Percentiles rank a stretch among this genome's conserved stretches.
Evolutionary conservation across 345 rosid genomes (phyloP).

Genomic region (Rhodamnia rubescens): DNA sequence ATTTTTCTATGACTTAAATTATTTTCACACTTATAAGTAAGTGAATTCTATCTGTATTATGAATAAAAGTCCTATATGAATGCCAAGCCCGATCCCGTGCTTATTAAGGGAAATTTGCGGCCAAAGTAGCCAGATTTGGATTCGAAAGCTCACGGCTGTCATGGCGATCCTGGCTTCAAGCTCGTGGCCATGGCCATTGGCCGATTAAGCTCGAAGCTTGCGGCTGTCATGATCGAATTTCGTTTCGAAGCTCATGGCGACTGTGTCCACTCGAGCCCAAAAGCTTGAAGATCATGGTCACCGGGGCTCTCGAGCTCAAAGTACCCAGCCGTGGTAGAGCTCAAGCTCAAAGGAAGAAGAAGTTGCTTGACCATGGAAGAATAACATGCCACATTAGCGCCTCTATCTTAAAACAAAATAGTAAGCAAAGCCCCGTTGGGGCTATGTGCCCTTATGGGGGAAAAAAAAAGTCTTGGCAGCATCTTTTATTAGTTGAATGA

Average conservation of each 20-base stretch:
- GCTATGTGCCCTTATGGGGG: neutral
- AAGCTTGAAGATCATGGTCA: neutral
- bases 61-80: neutral
- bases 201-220: neutral
- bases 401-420: neutral
- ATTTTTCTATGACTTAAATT: neutral
- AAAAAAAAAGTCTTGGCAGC: neutral
- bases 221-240: neutral
- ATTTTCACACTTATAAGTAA: neutral
- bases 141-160: neutral
- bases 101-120: neutral
- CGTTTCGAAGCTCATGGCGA: neutral
- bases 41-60: neutral
- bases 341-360: neutral
- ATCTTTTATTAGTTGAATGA: rapidly evolving
- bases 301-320: neutral
- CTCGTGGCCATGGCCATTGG: neutral
- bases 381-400: neutral
- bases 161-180: neutral
- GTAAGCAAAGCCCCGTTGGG: rapidly evolving
- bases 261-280: neutral
- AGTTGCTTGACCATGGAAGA: neutral
- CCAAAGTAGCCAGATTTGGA: no score
- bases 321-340: neutral
- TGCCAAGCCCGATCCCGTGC: neutral